These are phyloP conservation scores for Clavispora santaluciae DNA, from an alignment of 805 yeast genomes.

Conservation along the genomic window DNA sequence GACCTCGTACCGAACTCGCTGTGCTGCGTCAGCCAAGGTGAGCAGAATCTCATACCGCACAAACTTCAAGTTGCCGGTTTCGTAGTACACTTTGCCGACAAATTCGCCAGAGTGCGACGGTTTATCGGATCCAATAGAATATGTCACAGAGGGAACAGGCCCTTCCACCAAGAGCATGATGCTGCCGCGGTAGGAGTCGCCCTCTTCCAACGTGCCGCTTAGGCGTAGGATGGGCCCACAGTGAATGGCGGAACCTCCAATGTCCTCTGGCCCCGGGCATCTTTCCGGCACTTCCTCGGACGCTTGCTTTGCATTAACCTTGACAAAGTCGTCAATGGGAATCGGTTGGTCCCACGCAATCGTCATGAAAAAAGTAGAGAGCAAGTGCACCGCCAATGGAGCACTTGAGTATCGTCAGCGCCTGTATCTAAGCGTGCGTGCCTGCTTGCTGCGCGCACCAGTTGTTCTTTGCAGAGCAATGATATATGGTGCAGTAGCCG, in stretches of 20 bases:
- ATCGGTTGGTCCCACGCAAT: slow-evolving; percentile 10
- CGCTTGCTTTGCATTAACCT: slow-evolving; percentile 19
- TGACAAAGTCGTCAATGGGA: slow-evolving; percentile 27
- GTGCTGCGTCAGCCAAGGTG: slow-evolving; percentile 46
- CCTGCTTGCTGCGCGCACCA: background rate
- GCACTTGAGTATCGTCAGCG: background rate
- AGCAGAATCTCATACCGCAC: slow-evolving; percentile 62
- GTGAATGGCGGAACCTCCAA: slow-evolving; percentile 40
- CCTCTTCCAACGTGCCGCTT: slow-evolving; percentile 54
- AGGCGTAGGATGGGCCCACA: slow-evolving; percentile 80
- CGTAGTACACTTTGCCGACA: slow-evolving; percentile 40
- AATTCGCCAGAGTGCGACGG: slow-evolving; percentile 37
- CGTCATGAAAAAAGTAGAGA: background rate
- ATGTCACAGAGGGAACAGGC: slow-evolving; percentile 26
- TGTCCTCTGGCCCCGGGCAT: slow-evolving; percentile 23
- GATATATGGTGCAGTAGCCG: background rate
- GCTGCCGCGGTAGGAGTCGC: slow-evolving; percentile 59
- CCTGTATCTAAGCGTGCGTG: background rate
- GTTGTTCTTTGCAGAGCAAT: background rate
- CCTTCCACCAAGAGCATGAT: slow-evolving; percentile 60
- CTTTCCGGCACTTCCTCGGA: slow-evolving; percentile 23
- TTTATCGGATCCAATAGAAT: slow-evolving; percentile 34
- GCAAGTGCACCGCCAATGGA: background rate
- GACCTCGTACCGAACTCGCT: slow-evolving; percentile 57
- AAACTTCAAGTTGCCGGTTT: slow-evolving; percentile 46